Conservation (phyloP, 23 red algal species). For the Gracilaria domingensis region DNA sequence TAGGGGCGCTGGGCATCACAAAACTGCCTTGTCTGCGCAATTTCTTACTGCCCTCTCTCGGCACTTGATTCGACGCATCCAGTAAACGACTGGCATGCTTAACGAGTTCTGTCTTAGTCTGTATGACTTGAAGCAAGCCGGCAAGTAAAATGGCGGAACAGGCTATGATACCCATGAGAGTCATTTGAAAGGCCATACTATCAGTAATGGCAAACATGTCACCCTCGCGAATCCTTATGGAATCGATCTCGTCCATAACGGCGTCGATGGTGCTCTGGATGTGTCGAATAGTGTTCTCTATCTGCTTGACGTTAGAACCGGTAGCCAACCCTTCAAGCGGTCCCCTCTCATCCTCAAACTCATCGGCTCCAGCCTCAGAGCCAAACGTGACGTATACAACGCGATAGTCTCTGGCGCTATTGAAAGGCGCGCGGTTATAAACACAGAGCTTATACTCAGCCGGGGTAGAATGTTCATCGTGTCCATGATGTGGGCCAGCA, state of each 20-base stretch:
- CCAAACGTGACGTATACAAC: slow-evolving; percentile 31
- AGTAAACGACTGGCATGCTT: slow-evolving; percentile 14
- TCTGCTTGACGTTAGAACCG: slow-evolving; percentile 42
- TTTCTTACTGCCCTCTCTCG: slow-evolving; percentile 16
- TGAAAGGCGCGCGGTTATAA: slow-evolving; percentile 6
- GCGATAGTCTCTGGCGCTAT: slow-evolving; percentile 4
- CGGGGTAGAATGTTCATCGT: slow-evolving; percentile 40
- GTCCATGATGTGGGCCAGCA: slow-evolving; percentile 36
- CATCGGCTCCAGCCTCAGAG: slow-evolving; percentile 15
- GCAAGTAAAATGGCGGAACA: slow-evolving; percentile 29
- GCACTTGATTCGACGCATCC: neutral
- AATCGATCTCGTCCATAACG: slow-evolving; percentile 49
- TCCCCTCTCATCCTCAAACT: slow-evolving; percentile 8
- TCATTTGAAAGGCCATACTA: slow-evolving; percentile 39
- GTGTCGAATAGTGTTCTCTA: slow-evolving; percentile 32
- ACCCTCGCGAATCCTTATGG: slow-evolving; percentile 37
- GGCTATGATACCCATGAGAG: slow-evolving; percentile 48
- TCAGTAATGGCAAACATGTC: slow-evolving; percentile 43
- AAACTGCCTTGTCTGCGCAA: slow-evolving; percentile 33
- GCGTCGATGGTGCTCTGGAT: slow-evolving; percentile 26
- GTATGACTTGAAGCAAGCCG: slow-evolving; percentile 39
- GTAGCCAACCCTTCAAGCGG: slow-evolving; percentile 25
- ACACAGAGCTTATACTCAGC: slow-evolving; percentile 51
- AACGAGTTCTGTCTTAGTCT: slow-evolving; percentile 34
- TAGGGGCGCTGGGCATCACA: slow-evolving; percentile 5